Conservation (phyloP, 2,329 filamentous ascomycete genomes). For the Verticillium nubilum region DNA sequence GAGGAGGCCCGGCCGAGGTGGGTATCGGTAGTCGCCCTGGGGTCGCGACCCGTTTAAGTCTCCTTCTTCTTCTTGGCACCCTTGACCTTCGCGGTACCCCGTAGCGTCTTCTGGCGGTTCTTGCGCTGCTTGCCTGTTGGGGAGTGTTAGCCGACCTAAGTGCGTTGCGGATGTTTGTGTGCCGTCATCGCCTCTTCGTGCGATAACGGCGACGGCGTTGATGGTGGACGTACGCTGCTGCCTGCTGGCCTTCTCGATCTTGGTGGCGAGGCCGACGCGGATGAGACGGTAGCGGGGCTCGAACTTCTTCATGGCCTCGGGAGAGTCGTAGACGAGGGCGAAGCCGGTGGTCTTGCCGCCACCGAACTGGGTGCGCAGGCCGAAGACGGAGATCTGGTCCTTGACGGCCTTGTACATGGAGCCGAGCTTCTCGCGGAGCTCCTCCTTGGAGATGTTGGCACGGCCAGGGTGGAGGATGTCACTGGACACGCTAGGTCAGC, state of each 20-base stretch:
- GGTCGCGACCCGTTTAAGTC: constrained; percentile 13
- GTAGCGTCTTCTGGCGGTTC: constrained; percentile 99
- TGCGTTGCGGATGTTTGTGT: background rate
- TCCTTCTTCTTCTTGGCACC: constrained; percentile 92
- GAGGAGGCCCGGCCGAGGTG: background rate
- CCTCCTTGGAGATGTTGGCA: constrained; percentile 98
- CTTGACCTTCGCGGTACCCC: constrained; percentile 98
- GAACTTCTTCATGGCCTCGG: constrained; percentile 99
- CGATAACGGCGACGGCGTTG: background rate
- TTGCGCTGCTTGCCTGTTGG: constrained; percentile 97
- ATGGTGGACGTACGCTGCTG: constrained; percentile 84
- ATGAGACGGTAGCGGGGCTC: constrained; percentile 97
- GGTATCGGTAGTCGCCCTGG: background rate
- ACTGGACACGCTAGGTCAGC: constrained; percentile 43
- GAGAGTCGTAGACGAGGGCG: constrained; percentile 96
- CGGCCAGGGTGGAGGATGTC: constrained; percentile 99
- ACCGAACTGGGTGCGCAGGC: constrained; percentile 98
- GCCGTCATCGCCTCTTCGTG: background rate
- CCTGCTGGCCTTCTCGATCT: constrained; percentile 96
- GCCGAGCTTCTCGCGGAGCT: constrained; percentile 91
- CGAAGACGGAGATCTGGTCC: constrained; percentile 97
- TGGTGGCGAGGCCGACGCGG: constrained; percentile 84
- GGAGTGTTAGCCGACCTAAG: constrained; percentile 14
- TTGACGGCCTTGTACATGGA: constrained; percentile 97
- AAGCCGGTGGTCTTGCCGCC: constrained; percentile 99